Percentiles rank a stretch among this genome's conserved stretches.
These are phyloP conservation scores for Nannochloropsis gaditana DNA, from an alignment of 108 stramenopile genomes.

Conservation along the genomic window DNA sequence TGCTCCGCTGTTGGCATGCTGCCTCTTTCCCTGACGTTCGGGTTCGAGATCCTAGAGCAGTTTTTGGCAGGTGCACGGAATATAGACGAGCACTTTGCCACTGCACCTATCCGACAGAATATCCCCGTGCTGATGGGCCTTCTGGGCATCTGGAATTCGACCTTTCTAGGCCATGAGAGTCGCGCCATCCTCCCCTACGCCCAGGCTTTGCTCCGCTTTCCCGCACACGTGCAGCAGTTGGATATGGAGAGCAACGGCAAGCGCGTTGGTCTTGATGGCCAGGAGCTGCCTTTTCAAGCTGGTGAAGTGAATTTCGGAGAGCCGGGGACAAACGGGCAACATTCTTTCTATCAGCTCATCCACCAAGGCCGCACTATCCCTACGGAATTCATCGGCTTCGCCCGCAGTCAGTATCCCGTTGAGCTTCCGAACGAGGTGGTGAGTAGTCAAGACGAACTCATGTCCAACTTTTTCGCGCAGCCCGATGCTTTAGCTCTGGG, in stretches of 20 bases:
- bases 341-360: constrained; percentile 97
- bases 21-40: constrained; percentile 82
- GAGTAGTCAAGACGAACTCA: constrained; percentile 97
- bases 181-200: constrained; percentile 90
- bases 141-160: constrained; percentile 94
- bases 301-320: constrained; percentile 98
- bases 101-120: constrained; percentile 69
- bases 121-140: constrained; percentile 94
- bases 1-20: constrained; percentile 66
- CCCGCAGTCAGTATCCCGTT: constrained; percentile 37
- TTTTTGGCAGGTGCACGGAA: constrained; percentile 88
- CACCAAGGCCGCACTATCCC: constrained; percentile 95
- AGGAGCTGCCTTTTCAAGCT: constrained; percentile 63
- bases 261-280: constrained; percentile 73
- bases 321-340: constrained; percentile 98
- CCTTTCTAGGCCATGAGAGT: constrained; percentile 82
- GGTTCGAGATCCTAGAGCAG: constrained; percentile 61
- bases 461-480: constrained; percentile 99
- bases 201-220: constrained; percentile 86
- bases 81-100: constrained; percentile 90
- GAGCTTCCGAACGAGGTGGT: constrained; percentile 71
- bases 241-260: constrained; percentile 99
- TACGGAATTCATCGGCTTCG: constrained; percentile 80
- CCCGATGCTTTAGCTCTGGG: constrained; percentile 95
- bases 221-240: constrained; percentile 98